Base-by-base conservation (phyloP, 345 rosid species). In the Orychophragmus violaceus region DNA sequence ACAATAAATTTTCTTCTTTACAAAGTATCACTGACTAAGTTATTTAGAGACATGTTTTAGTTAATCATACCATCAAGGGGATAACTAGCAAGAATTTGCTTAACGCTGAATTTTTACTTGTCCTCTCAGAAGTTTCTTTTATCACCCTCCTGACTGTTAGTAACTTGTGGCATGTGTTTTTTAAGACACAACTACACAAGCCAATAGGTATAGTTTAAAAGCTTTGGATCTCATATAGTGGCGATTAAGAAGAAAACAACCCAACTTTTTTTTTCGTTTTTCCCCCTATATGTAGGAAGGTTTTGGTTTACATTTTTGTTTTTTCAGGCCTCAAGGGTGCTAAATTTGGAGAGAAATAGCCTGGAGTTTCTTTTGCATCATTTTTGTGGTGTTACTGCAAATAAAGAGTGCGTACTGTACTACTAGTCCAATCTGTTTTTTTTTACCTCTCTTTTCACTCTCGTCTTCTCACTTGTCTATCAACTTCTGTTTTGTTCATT, bases 261-360 rank as follows among this genome's bases (percentile, higher is more conserved):
- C 39, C 14, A n/a, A 13, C 5, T 19, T 57, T 50, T 29, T 67
- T 21, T 27, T 6, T 57, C 63, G 8, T n/a, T 3, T 36, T 66
- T 22, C 3, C 17, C 35, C 33, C 7, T 8, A 27, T 14, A 53
- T 11, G 32, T 48, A 14, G 21, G 44, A 61, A 21, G 22, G 13
- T 16, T 58, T 36, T 68, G 29, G 21, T 50, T 64, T 24, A 28
- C 29, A 25, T 65, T 45, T 72, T 62, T 24, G 33, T 39, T 54
- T 16, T 55, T 22, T 68, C 84, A 90, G 97, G 96, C 97, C 30
- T 90, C 99, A 54, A 88, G 84, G 77, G 88, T 88, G 67, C 74
- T 94, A 78, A 87, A 94, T 65, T 67, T 88, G 88, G 95, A 90
- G 75, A 88, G 97, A 76, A 82, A 87, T 75, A 94, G 99, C 78